Conservation (phyloP, 805 yeast species). For the Candida alai region DNA sequence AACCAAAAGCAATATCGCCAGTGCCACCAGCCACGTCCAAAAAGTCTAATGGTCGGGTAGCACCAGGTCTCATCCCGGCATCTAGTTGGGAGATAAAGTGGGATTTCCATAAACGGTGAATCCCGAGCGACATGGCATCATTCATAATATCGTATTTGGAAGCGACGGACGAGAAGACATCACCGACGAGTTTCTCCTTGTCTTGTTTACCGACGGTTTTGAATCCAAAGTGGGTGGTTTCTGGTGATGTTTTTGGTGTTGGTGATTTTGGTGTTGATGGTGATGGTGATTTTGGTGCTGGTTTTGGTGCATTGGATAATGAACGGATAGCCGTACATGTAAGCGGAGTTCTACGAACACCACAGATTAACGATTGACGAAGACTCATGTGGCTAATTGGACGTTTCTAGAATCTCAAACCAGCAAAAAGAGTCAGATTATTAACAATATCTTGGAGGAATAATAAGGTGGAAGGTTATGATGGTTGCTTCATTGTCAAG, state of each 20-base stretch:
- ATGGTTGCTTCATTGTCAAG: too few relatives aligned
- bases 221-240: slow-evolving; percentile 92
- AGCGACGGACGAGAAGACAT: slow-evolving; percentile 93
- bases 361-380: neutral
- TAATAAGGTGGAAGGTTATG: too few relatives aligned
- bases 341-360: neutral
- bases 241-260: slow-evolving; percentile 9
- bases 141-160: slow-evolving; percentile 94
- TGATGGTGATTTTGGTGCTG: too few relatives aligned
- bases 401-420: too few relatives aligned
- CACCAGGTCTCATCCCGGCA: slow-evolving; percentile 90
- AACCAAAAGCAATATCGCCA: slow-evolving; percentile 96
- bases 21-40: slow-evolving; percentile 99
- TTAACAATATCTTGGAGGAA: too few relatives aligned
- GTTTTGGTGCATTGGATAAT: neutral
- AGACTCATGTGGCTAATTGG: too few relatives aligned
- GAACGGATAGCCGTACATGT: neutral
- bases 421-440: too few relatives aligned
- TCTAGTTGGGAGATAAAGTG: slow-evolving; percentile 85
- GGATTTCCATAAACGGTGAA: slow-evolving; percentile 92
- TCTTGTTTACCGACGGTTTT: slow-evolving; percentile 74
- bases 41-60: slow-evolving; percentile 71
- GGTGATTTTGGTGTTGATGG: slow-evolving; percentile 1
- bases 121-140: slow-evolving; percentile 95
- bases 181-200: slow-evolving; percentile 79